A percentile compares a stretch with the other conserved stretches of the same genome.
phyloP scores from a whole-genome alignment of 345 rosid genomes.

The Heritiera littoralis region DNA sequence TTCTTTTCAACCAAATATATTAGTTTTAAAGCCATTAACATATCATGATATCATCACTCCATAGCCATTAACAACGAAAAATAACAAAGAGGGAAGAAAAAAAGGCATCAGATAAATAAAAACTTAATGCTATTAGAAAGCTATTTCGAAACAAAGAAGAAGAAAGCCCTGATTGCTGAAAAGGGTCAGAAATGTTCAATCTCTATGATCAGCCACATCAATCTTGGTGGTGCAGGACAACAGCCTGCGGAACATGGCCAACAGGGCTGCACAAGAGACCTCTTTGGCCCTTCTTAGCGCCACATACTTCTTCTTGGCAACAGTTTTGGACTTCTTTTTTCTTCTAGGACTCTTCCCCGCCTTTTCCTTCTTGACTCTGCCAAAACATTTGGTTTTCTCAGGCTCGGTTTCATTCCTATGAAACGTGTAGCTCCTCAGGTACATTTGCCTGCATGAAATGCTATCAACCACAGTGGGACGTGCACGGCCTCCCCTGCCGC shows the following conservation, averaged over 20 bases:
- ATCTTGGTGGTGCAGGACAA: slow-evolving; percentile 54
- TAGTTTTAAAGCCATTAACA: background rate
- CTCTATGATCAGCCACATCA: slow-evolving; percentile 45
- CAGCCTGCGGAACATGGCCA: slow-evolving; percentile 51
- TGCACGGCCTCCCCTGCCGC: slow-evolving; percentile 11
- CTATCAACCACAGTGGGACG: slow-evolving; percentile 67
- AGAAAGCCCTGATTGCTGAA: background rate
- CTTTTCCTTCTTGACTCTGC: slow-evolving; percentile 35
- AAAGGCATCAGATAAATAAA: background rate
- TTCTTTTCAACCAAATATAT: background rate
- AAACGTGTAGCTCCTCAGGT: slow-evolving; percentile 82
- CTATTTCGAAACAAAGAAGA: background rate
- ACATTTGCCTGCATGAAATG: slow-evolving; percentile 82
- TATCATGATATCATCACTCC: background rate
- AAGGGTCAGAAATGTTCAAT: slow-evolving; percentile 10
- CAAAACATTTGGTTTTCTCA: slow-evolving; percentile 47
- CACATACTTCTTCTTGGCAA: slow-evolving; percentile 41
- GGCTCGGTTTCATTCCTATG: slow-evolving; percentile 49
- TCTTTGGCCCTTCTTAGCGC: slow-evolving; percentile 52
- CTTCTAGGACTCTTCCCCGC: slow-evolving; percentile 17
- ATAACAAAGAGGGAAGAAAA: background rate
- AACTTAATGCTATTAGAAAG: slow-evolving; percentile 5
- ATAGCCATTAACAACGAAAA: slow-evolving; percentile 1
- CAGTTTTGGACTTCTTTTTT: slow-evolving; percentile 12
- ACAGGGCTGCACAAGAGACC: slow-evolving; percentile 50